Evolutionary conservation across 768 basidiomycete species (phyloP).

Genomic region (Solioccasus polychromus): DNA sequence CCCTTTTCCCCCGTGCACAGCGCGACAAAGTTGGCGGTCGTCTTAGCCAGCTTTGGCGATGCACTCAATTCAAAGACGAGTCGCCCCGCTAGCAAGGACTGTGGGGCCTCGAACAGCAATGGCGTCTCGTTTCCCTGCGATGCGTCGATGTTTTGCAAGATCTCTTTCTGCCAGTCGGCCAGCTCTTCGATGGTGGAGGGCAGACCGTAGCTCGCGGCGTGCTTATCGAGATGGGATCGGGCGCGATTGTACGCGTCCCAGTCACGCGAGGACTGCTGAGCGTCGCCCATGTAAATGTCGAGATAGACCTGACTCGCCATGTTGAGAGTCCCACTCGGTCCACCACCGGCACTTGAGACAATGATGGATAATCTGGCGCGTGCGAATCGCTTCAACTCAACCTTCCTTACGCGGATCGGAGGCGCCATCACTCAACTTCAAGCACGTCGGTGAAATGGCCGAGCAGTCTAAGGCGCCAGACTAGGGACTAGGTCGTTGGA

Average conservation of each 20-base stretch:
- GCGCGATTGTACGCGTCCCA: constrained; percentile 33
- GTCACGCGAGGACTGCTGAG: constrained; percentile 22
- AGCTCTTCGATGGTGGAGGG: constrained; percentile 38
- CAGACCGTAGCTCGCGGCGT: constrained; percentile 42
- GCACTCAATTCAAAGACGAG: constrained; percentile 41
- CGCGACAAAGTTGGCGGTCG: constrained; percentile 46
- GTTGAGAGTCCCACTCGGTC: too few species aligned
- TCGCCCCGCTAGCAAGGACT: constrained; percentile 39
- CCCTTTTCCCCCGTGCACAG: constrained; percentile 46
- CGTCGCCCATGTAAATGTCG: constrained; percentile 43
- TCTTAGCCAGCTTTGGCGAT: constrained; percentile 42
- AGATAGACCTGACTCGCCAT: constrained; percentile 31
- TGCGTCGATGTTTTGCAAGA: constrained; percentile 44
- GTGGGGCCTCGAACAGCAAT: constrained; percentile 35
- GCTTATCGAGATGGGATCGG: constrained; percentile 33
- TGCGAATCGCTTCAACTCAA: too few species aligned
- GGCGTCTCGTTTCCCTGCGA: constrained; percentile 26
- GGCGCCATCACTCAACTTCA: too few species aligned
- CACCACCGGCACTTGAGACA: too few species aligned
- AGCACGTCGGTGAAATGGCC: constrained; percentile 48
- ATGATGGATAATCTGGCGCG: too few species aligned
- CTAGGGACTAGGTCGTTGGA: constrained; percentile 42
- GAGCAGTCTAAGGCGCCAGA: constrained; percentile 65
- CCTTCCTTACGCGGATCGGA: too few species aligned
- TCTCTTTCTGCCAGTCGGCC: constrained; percentile 41